Evolutionary conservation across 345 rosid species (phyloP).

Genomic region (Ceriops decandra): DNA sequence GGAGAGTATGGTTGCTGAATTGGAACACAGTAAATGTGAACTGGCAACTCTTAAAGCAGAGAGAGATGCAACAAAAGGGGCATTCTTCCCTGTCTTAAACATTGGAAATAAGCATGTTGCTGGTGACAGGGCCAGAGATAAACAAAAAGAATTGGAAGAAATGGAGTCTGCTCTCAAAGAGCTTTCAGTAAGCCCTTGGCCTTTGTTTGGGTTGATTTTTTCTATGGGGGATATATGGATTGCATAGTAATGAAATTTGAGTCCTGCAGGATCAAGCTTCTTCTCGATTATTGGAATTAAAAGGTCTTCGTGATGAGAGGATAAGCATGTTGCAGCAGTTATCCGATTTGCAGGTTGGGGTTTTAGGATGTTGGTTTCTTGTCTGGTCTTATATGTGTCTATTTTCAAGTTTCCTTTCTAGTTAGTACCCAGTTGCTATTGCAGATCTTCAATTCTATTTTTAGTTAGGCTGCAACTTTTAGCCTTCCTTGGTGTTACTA

Average conservation of each 20-base stretch:
- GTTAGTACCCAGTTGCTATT: too few species aligned
- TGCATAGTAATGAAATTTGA: slow-evolving; percentile 20
- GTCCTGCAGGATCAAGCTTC: slow-evolving; percentile 65
- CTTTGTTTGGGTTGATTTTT: slow-evolving; percentile 16
- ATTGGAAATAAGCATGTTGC: slow-evolving; percentile 56
- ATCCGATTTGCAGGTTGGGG: slow-evolving; percentile 60
- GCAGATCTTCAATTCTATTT: neutral
- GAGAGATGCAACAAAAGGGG: slow-evolving; percentile 75
- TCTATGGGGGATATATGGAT: slow-evolving; percentile 10
- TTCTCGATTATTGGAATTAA: slow-evolving; percentile 58
- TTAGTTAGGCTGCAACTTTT: slow-evolving; percentile 19
- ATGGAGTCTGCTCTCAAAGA: slow-evolving; percentile 68
- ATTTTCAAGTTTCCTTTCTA: too few species aligned
- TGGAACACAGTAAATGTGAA: slow-evolving; percentile 61
- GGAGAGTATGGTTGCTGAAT: slow-evolving; percentile 52
- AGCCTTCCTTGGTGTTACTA: slow-evolving; percentile 15
- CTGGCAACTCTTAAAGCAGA: slow-evolving; percentile 73
- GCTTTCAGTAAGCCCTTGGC: slow-evolving; percentile 47
- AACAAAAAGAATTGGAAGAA: slow-evolving; percentile 65
- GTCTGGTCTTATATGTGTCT: too few species aligned
- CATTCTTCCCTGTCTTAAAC: slow-evolving; percentile 67
- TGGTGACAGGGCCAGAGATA: slow-evolving; percentile 61
- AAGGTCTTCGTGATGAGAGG: slow-evolving; percentile 72
- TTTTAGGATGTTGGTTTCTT: neutral
- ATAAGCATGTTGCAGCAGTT: slow-evolving; percentile 56